These are phyloP conservation scores for Penicillium diatomitis DNA, from an alignment of 495 filamentous ascomycete species.

Conservation along the genomic window DNA sequence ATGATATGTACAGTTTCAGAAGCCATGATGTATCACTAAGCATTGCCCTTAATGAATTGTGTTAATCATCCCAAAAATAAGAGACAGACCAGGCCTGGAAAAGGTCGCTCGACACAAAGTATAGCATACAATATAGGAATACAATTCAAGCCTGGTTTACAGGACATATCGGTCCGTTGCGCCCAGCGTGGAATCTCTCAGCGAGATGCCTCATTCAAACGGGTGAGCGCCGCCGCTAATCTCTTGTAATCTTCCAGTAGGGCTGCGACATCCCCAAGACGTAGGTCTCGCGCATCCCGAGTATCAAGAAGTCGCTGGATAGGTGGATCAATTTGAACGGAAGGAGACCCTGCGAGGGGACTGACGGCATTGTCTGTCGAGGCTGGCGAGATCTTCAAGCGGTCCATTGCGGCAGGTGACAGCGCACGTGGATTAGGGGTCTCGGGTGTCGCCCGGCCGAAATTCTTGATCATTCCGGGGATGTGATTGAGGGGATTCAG, in stretches of 20 bases:
- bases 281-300: constrained; percentile 67
- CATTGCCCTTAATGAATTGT: not conserved
- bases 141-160: not conserved
- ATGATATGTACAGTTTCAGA: constrained; percentile 11
- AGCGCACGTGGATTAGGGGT: constrained; percentile 14
- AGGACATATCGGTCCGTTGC: too few species aligned
- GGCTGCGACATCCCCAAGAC: constrained; percentile 70
- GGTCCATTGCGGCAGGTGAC: constrained; percentile 23
- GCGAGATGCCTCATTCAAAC: constrained; percentile 26
- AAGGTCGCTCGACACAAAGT: constrained; percentile 9
- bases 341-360: constrained; percentile 6
- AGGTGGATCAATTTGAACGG: constrained; percentile 54
- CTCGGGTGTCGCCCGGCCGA: constrained; percentile 52
- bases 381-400: constrained; percentile 19
- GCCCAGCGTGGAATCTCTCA: not conserved
- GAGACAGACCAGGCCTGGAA: constrained; percentile 8
- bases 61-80: constrained; percentile 5
- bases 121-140: constrained; percentile 6
- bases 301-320: constrained; percentile 74
- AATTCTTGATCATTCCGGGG: constrained; percentile 63
- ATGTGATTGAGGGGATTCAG: constrained; percentile 80
- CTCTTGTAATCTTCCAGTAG: constrained; percentile 83
- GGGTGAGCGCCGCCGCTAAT: constrained; percentile 43
- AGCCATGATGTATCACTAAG: constrained; percentile 1
- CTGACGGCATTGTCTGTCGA: constrained; percentile 14